Evolutionary conservation across 1,284 basidiomycete species (phyloP), one percentile per base, ranked within the genome.

Genomic region (Pholiota adiposa): DNA sequence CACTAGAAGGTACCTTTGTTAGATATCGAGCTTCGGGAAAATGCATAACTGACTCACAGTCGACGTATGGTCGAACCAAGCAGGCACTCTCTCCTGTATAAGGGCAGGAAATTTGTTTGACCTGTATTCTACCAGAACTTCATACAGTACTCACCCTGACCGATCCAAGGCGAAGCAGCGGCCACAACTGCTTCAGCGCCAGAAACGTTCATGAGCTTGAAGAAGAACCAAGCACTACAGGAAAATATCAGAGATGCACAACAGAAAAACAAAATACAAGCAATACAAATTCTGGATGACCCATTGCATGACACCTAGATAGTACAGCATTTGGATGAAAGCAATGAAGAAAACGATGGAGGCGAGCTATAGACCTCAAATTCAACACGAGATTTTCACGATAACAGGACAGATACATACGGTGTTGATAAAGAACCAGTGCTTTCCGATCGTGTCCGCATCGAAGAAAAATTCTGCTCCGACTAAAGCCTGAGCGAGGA

Each of bases 141-240:
- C 6, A 29, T 25, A 25, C 29, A 19, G 3, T 33, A 19, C 53
- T 44, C 29, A 54, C 53, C 53, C 19, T 93, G 91, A 23, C 94
- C 94, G 69, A 97, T 89, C 85, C 93, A 97, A n/a, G 94, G 94
- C 1, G 93, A 95, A n/a, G 94, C 89, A 56, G 94, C 89, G 36
- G 95, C 94, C 51, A 96, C 94, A 64, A 96, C 91, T 38, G 94
- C 93, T 72, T 96, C 94, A 5, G 93, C 94, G 67, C 94, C 94
- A 27, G 92, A 93, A 27, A 94, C 83, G 63, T 90, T 87, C 86
- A 96, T 85, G 54, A 92, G 75, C 75, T 94, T 94, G 82, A 93
- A 94, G 84, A 97, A 96, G 78, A 96, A 85, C 93, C 92, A 95
- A 4, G 93, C 95, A 69, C 89, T 90, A 62, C 54, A 21, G 9